Base-by-base conservation (phyloP, 2,329 filamentous ascomycete genomes). In the Beauveria scarabaeidicola region DNA sequence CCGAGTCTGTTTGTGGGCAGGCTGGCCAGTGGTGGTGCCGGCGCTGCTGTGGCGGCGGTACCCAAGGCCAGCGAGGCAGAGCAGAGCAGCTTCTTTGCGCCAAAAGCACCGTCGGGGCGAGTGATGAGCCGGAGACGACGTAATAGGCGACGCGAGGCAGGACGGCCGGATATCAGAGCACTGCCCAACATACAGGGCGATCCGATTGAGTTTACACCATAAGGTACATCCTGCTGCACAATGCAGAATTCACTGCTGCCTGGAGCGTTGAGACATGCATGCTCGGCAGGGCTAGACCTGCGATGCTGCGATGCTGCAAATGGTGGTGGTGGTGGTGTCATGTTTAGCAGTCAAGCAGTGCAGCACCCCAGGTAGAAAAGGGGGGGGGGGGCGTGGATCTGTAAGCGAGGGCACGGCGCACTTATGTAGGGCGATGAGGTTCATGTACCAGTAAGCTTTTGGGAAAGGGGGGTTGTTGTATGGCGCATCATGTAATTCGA, bases 1-100 rank as follows among this genome's bases (percentile, higher is more conserved):
- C 68, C 69, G n/a, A 61, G 54, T n/a, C 63, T 63, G n/a, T 74
- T 74, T 58, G 60, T 70, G 50, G 72, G 71, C 48, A 66, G 68
- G 44, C 58, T 73, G 46, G 61, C 63, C 40, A 60, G 36, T 15
- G 27, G 11, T 15, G 13, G 36, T 53, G 51, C 13, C 27, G 11
- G 17, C 19, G 32, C 36, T 27, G 21, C 11, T 55, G 29, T 23
- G 4, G 48, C 41, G 48, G 50, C 19, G 7, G 51, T 44, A 51
- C 32, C 52, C 27, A 23, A 5, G 19, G n/a, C 43, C 48, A 58
- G n/a, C 40, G 36, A 36, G n/a, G n/a, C 38, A 21, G 38, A 43
- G 13, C 19, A 53, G 48, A 41, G n/a, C 48, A 57, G 56, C 27
- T 43, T 25, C 46, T 52, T 55, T 44, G 27, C 52, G 48, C 43